A percentile compares a stretch with the other conserved stretches of the same genome.
These are phyloP conservation scores for Lactarius pseudohatsudake DNA, from an alignment of 768 basidiomycete species.

Conservation along the genomic window DNA sequence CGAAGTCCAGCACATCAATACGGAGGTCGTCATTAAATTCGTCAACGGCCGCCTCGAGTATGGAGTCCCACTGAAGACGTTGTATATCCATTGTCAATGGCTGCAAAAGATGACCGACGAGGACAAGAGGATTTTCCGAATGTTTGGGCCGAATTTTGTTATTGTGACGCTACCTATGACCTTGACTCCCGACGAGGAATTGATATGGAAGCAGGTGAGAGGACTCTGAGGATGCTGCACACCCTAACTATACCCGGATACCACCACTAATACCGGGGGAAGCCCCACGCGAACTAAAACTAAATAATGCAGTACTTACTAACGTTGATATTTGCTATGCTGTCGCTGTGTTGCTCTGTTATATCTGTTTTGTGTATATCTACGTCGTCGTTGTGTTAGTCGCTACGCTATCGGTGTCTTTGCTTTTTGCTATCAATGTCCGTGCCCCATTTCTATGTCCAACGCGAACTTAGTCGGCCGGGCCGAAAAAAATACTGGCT, in stretches of 20 bases:
- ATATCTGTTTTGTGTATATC: constrained; percentile 7
- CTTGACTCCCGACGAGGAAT: constrained; percentile 12
- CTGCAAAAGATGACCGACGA: not conserved
- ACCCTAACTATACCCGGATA: constrained; percentile 2
- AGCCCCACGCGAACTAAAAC: too few species aligned
- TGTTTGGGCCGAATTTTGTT: constrained; percentile 4
- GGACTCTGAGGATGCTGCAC: not conserved
- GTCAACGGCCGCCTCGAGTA: constrained; percentile 4
- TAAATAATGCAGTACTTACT: not conserved
- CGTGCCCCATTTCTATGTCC: not conserved
- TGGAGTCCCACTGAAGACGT: constrained; percentile 14
- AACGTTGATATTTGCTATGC: constrained; percentile 3
- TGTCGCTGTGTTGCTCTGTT: constrained; percentile 8
- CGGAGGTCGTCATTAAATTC: constrained; percentile 1
- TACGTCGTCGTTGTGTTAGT: not conserved
- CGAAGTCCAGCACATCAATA: constrained; percentile 17
- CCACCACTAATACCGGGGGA: not conserved
- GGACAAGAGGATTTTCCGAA: constrained; percentile 8
- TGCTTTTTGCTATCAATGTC: not conserved
- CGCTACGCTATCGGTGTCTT: constrained; percentile 1
- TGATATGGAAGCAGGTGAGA: constrained; percentile 17
- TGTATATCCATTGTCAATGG: constrained; percentile 22
- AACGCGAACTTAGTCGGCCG: not conserved
- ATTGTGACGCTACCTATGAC: constrained; percentile 4
- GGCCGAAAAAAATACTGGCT: not conserved